These are phyloP conservation scores for Hyaloscypha variabilis DNA, from an alignment of 495 filamentous ascomycete species.

Conservation along the genomic window DNA sequence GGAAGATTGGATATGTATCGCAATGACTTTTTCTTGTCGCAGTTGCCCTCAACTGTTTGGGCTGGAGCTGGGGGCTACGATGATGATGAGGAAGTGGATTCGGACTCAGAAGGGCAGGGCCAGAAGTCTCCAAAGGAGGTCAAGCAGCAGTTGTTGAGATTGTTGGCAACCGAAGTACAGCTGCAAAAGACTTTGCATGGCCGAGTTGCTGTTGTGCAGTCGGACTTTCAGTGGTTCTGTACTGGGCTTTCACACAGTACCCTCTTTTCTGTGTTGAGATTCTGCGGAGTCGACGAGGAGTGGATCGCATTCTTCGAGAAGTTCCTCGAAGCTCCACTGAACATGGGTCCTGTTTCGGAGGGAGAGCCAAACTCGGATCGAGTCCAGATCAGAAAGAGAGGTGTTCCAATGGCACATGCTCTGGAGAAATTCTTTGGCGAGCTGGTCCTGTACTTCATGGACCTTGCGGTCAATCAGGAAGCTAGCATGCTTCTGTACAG, in stretches of 20 bases:
- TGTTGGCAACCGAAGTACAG: conserved; percentile 60
- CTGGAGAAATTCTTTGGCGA: conserved; percentile 66
- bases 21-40: conserved; percentile 43
- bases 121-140: conserved; percentile 40
- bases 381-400: conserved; percentile 51
- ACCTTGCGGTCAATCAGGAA: conserved; percentile 64
- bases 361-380: conserved; percentile 29
- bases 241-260: conserved; percentile 64
- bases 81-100: conserved; percentile 30
- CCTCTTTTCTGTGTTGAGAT: conserved; percentile 57
- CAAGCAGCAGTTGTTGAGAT: conserved; percentile 63
- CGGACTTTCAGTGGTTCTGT: conserved; percentile 66
- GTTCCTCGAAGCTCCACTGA: conserved; percentile 63
- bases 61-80: conserved; percentile 28
- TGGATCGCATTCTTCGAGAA: conserved; percentile 66
- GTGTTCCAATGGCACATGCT: conserved; percentile 64
- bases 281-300: conserved; percentile 58
- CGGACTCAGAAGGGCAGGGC: conserved; percentile 1
- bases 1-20: conserved; percentile 31
- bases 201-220: conserved; percentile 62
- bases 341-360: conserved; percentile 55
- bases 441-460: conserved; percentile 66
- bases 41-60: conserved; percentile 46
- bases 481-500: conserved; percentile 63
- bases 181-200: conserved; percentile 53